These are phyloP conservation scores for Fusarium verrucosum DNA, from an alignment of 2,329 filamentous ascomycete genomes.

Conservation along the genomic window DNA sequence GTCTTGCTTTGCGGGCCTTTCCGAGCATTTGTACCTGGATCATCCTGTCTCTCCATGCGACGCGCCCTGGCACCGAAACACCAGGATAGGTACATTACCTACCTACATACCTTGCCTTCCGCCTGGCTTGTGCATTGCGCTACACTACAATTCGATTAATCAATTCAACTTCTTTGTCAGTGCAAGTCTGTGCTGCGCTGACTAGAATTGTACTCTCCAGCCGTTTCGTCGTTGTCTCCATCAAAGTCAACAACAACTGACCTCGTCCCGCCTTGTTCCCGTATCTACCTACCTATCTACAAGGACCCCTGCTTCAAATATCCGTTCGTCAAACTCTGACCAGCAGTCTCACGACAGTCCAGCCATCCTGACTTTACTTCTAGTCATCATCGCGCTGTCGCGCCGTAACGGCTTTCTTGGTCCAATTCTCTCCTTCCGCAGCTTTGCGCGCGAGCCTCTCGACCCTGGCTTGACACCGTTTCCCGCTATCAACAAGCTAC, in stretches of 20 bases:
- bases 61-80: slow-evolving; percentile 39
- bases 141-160: slow-evolving; percentile 20
- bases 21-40: slow-evolving; percentile 37
- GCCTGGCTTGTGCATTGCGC: slow-evolving; percentile 29
- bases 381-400: slow-evolving; percentile 21
- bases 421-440: slow-evolving; percentile 8
- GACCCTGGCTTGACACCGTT: slow-evolving; percentile 31
- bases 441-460: slow-evolving; percentile 26
- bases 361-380: slow-evolving; percentile 29
- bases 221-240: slow-evolving; percentile 14
- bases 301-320: slow-evolving; percentile 27
- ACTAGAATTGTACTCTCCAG: slow-evolving; percentile 14
- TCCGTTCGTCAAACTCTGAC: slow-evolving; percentile 17
- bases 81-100: slow-evolving; percentile 24
- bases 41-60: slow-evolving; percentile 38
- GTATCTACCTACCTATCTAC: slow-evolving; percentile 18
- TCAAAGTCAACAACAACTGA: slow-evolving; percentile 11
- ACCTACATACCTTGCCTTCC: slow-evolving; percentile 10
- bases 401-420: slow-evolving; percentile 2
- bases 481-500: slow-evolving; percentile 41
- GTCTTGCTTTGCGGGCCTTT: slow-evolving; percentile 24
- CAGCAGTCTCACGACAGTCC: slow-evolving; percentile 1
- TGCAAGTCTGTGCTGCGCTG: slow-evolving; percentile 39
- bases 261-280: slow-evolving; percentile 36
- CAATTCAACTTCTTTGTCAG: slow-evolving; percentile 23